Conservation (phyloP, 345 rosid genomes). For the Sonneratia alba region DNA sequence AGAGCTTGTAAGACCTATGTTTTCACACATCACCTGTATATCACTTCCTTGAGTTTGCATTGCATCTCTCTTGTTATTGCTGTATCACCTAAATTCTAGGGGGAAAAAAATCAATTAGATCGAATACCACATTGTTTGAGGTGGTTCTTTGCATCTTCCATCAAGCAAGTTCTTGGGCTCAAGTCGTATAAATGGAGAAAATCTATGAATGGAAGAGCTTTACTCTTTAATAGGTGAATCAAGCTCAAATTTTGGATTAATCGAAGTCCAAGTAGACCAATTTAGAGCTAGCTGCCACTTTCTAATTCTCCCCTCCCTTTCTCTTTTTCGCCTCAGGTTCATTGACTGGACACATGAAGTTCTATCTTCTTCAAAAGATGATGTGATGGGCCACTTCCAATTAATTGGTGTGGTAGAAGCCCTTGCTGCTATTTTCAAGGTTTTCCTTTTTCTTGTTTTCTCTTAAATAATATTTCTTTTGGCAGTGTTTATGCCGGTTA, state of each 20-base stretch:
- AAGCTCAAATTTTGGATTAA: too few relatives aligned
- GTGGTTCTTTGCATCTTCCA: background rate
- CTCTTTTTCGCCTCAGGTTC: conserved; percentile 38
- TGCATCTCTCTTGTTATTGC: too few relatives aligned
- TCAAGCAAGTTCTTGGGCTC: too few relatives aligned
- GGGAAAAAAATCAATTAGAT: too few relatives aligned
- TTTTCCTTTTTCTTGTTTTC: conserved; percentile 18
- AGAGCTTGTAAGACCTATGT: background rate
- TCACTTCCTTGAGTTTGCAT: background rate
- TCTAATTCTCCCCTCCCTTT: background rate
- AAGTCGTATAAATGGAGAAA: too few relatives aligned
- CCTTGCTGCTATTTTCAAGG: conserved; percentile 89
- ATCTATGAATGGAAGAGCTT: too few relatives aligned
- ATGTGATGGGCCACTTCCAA: conserved; percentile 51
- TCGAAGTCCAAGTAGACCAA: too few relatives aligned
- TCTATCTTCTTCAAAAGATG: conserved; percentile 49
- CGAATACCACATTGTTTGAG: too few relatives aligned
- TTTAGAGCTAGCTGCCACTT: background rate
- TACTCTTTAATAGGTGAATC: too few relatives aligned
- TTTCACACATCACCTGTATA: background rate
- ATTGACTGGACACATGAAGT: conserved; percentile 78
- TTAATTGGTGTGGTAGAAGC: conserved; percentile 85
- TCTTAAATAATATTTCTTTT: background rate
- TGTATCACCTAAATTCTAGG: too few relatives aligned
- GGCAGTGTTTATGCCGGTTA: background rate